Percentiles rank a stretch among this genome's conserved stretches.
Conservation (phyloP, 1,139 yeast genomes). For the Taiozyma onychis region DNA sequence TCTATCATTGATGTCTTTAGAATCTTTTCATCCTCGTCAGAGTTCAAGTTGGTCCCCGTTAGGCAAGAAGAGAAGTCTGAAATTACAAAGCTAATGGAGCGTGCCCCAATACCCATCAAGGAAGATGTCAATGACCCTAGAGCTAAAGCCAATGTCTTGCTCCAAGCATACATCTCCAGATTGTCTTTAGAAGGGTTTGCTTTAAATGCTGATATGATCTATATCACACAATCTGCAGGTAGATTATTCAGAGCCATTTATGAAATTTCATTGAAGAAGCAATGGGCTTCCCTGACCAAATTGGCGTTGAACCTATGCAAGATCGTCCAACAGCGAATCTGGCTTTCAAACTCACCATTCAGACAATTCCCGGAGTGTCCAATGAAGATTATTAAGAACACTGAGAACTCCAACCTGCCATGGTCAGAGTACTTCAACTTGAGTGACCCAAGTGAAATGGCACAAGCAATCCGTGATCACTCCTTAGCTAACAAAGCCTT, state of each 20-base stretch:
- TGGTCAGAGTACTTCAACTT: constrained; percentile 74
- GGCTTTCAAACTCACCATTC: constrained; percentile 84
- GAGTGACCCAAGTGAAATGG: constrained; percentile 63
- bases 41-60: constrained; percentile 77
- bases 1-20: constrained; percentile 71
- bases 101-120: constrained; percentile 81
- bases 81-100: constrained; percentile 58
- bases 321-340: constrained; percentile 74
- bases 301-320: constrained; percentile 61
- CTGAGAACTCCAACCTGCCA: constrained; percentile 79
- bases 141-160: constrained; percentile 72
- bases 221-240: constrained; percentile 90
- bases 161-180: constrained; percentile 81
- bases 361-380: constrained; percentile 76
- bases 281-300: constrained; percentile 67
- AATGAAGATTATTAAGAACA: constrained; percentile 57
- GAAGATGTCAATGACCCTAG: constrained; percentile 67
- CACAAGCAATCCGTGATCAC: constrained; percentile 74
- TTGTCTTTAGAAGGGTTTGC: constrained; percentile 84
- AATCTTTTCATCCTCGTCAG: constrained; percentile 76
- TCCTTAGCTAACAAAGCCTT: constrained; percentile 58
- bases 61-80: constrained; percentile 87
- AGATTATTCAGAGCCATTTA: constrained; percentile 80
- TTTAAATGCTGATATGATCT: constrained; percentile 87
- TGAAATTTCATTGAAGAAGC: constrained; percentile 66